phyloP scores from a whole-genome alignment of 148 eudicot genomes.

The Linanthus parryae region DNA sequence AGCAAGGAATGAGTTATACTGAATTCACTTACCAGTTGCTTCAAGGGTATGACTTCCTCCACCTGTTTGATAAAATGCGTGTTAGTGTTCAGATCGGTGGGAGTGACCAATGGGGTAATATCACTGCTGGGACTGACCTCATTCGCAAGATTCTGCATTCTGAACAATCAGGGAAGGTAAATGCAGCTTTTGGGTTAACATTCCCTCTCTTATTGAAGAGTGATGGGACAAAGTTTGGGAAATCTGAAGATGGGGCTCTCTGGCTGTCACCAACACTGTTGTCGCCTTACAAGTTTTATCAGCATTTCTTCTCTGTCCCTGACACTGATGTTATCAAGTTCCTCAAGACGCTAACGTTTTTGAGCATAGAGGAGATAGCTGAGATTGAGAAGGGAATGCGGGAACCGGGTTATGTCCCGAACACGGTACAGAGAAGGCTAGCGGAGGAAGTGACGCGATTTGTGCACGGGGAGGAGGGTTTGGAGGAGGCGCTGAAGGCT shows the following conservation, averaged over 20 bases:
- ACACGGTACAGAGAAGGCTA: slow-evolving; percentile 65
- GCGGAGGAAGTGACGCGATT: slow-evolving; percentile 83
- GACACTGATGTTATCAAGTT: slow-evolving; percentile 71
- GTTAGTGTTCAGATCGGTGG: slow-evolving; percentile 85
- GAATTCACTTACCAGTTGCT: slow-evolving; percentile 81
- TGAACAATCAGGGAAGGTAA: slow-evolving; percentile 22
- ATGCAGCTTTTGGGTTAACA: slow-evolving; percentile 67
- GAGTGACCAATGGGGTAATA: slow-evolving; percentile 97
- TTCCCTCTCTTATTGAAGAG: slow-evolving; percentile 81
- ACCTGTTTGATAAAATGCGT: slow-evolving; percentile 45
- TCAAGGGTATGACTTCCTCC: slow-evolving; percentile 81
- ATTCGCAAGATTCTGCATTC: slow-evolving; percentile 45
- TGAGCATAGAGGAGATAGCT: slow-evolving; percentile 55
- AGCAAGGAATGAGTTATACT: slow-evolving; percentile 80
- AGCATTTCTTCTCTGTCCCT: slow-evolving; percentile 70
- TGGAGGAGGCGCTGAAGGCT: slow-evolving; percentile 75
- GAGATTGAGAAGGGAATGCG: slow-evolving; percentile 55
- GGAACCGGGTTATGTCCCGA: slow-evolving; percentile 45
- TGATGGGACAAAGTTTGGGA: slow-evolving; percentile 84
- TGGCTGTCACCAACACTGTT: slow-evolving; percentile 73
- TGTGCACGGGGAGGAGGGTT: slow-evolving; percentile 80
- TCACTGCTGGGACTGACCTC: slow-evolving; percentile 87
- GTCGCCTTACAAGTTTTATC: slow-evolving; percentile 85
- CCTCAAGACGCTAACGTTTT: slow-evolving; percentile 64
- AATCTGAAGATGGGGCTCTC: slow-evolving; percentile 83